Conservation (phyloP, 768 basidiomycete genomes). For the Amanita molliuscula region DNA sequence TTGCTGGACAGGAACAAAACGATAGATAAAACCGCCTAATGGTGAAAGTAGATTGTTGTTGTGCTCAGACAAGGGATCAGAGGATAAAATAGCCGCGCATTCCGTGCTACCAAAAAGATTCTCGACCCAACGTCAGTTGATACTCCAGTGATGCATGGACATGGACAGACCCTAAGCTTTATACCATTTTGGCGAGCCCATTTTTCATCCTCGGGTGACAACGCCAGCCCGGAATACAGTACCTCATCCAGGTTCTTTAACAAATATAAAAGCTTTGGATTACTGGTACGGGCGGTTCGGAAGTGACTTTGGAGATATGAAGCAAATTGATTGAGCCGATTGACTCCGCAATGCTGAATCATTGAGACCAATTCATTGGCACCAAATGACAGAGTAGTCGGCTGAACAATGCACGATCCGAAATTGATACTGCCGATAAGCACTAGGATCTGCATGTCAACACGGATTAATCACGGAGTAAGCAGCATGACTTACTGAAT, state of each 20-base stretch:
- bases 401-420: conserved; percentile 64
- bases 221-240: conserved; percentile 53
- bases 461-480: neutral
- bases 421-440: conserved; percentile 63
- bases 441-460: conserved; percentile 34
- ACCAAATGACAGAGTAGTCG: conserved; percentile 53
- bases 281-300: conserved; percentile 41
- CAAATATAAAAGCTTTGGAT: conserved; percentile 50
- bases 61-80: conserved; percentile 40
- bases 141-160: conserved; percentile 8
- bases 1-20: conserved; percentile 48
- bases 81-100: conserved; percentile 62
- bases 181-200: conserved; percentile 60
- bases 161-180: conserved; percentile 44
- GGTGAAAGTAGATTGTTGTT: conserved; percentile 43
- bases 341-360: conserved; percentile 56
- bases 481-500: conserved; percentile 43
- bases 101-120: conserved; percentile 81
- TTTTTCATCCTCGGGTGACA: conserved; percentile 58
- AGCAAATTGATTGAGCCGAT: conserved; percentile 68
- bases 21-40: conserved; percentile 54
- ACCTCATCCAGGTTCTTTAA: conserved; percentile 53
- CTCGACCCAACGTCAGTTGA: conserved; percentile 24
- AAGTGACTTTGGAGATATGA: conserved; percentile 60
- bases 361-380: conserved; percentile 64